phyloP scores from a whole-genome alignment of 257 asterid genomes.

The Petunia axillaris region DNA sequence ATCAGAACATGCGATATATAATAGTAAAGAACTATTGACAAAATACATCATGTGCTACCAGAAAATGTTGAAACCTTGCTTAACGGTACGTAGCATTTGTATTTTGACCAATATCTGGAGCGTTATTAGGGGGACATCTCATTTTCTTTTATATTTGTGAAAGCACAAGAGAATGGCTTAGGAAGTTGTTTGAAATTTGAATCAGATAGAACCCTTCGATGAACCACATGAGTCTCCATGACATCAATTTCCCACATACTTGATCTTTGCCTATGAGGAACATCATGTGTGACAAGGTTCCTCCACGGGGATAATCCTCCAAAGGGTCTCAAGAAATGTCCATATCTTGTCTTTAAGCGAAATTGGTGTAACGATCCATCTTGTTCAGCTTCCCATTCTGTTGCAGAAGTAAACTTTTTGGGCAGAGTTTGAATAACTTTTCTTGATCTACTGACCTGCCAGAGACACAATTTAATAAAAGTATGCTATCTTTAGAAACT shows the following conservation, averaged over 20 bases:
- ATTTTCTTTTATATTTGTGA: neutral
- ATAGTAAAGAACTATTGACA: too few relatives aligned
- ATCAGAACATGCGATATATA: too few relatives aligned
- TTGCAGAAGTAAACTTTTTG: conserved; percentile 53
- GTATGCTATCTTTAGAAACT: too few relatives aligned
- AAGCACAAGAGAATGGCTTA: conserved; percentile 2
- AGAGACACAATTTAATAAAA: neutral
- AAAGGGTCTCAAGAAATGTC: neutral
- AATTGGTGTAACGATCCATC: conserved; percentile 8
- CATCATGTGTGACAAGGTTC: conserved; percentile 3
- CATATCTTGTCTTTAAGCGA: conserved; percentile 1
- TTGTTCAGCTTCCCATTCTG: conserved; percentile 64
- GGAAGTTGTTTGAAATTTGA: neutral
- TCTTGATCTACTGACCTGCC: conserved; percentile 43
- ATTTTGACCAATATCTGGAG: too few relatives aligned
- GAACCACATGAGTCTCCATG: conserved; percentile 8
- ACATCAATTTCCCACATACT: conserved; percentile 16
- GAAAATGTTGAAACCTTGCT: too few relatives aligned
- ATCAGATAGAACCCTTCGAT: neutral
- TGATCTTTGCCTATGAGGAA: conserved; percentile 9
- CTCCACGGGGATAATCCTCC: conserved; percentile 24
- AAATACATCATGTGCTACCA: too few relatives aligned
- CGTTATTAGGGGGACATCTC: neutral
- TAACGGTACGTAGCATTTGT: too few relatives aligned
- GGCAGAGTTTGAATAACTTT: conserved; percentile 67